phyloP scores from a whole-genome alignment of 805 yeast genomes.

The Candida insectorum region DNA sequence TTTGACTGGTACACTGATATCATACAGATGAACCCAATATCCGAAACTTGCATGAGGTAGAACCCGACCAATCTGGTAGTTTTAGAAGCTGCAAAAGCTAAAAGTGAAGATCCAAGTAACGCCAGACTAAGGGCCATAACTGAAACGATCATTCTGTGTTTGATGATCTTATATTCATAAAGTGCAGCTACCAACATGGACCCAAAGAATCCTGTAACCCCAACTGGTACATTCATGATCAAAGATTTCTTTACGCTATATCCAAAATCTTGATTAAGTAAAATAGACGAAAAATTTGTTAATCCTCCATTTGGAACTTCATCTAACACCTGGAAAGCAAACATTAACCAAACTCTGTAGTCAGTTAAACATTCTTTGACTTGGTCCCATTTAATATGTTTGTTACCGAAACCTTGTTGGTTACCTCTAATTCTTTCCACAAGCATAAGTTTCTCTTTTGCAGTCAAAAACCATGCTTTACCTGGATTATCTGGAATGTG shows the following conservation, averaged over 20 bases:
- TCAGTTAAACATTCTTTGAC: constrained; percentile 30
- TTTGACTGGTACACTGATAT: constrained; percentile 41
- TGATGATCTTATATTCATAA: constrained; percentile 17
- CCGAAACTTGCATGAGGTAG: constrained; percentile 18
- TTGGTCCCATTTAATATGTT: constrained; percentile 32
- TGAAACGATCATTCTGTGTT: constrained; percentile 24
- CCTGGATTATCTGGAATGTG: constrained; percentile 39
- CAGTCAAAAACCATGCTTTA: constrained; percentile 34
- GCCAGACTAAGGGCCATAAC: constrained; percentile 16
- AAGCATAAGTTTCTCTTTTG: constrained; percentile 27
- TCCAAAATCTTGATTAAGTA: constrained; percentile 36
- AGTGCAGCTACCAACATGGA: constrained; percentile 37
- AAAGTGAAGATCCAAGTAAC: constrained; percentile 20
- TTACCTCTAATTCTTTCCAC: constrained; percentile 28
- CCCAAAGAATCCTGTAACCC: constrained; percentile 48
- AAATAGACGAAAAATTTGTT: constrained; percentile 30
- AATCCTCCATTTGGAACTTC: constrained; percentile 35
- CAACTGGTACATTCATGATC: constrained; percentile 44
- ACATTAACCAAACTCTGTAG: constrained; percentile 33
- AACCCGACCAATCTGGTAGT: constrained; percentile 25
- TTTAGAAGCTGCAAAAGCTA: constrained; percentile 38
- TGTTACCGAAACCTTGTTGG: constrained; percentile 42
- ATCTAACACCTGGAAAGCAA: constrained; percentile 17
- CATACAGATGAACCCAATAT: constrained; percentile 20
- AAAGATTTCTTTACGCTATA: constrained; percentile 40